phyloP scores from a whole-genome alignment of 106 monocot species.

The Vanilla planifolia region DNA sequence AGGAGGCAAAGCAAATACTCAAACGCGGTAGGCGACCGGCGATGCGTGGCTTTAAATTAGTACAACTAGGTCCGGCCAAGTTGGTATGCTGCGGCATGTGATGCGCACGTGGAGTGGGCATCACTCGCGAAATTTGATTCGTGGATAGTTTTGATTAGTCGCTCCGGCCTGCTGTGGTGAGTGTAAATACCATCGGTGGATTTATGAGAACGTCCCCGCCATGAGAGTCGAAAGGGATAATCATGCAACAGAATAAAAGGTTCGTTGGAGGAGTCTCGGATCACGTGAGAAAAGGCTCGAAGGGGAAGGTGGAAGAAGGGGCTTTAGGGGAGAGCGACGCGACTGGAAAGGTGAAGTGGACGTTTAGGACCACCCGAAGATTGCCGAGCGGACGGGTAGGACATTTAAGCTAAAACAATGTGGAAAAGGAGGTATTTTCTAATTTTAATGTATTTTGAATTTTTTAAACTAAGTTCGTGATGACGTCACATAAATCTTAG shows the following conservation, averaged over 20 bases:
- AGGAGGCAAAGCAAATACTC: background rate
- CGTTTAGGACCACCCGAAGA: conserved; percentile 1
- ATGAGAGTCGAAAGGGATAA: background rate
- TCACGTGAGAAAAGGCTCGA: conserved; percentile 6
- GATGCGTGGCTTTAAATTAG: conserved; percentile 9
- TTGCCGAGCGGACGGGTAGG: no score
- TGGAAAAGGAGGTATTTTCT: no score
- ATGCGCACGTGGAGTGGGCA: conserved; percentile 11
- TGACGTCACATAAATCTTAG: no score
- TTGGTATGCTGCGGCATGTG: background rate
- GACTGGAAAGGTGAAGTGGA: conserved; percentile 6
- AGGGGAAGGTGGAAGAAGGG: background rate
- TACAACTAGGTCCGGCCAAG: background rate
- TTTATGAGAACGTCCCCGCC: conserved; percentile 1
- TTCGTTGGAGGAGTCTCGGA: conserved; percentile 3
- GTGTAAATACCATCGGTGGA: background rate
- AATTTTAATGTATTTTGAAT: no score
- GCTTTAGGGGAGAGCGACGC: conserved; percentile 2
- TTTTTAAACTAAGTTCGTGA: no score
- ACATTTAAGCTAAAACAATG: no score
- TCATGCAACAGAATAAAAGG: background rate
- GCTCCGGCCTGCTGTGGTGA: background rate
- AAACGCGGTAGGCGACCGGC: background rate
- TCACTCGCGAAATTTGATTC: background rate
- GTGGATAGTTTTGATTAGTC: background rate